Conservation (phyloP, 345 rosid species). For the Angophora floribunda region DNA sequence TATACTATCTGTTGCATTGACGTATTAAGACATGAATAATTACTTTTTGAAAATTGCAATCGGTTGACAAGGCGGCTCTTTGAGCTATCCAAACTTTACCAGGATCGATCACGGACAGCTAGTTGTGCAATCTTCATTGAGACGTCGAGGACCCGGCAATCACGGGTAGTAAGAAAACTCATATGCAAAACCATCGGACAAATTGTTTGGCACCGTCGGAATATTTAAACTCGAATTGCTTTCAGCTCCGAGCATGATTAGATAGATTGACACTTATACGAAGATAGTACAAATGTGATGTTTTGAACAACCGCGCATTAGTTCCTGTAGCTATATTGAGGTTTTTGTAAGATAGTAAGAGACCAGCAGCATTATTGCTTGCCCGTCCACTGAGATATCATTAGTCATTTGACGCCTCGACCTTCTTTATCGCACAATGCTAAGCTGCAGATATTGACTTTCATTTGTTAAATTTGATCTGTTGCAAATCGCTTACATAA, state of each 20-base stretch:
- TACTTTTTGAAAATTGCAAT: not conserved
- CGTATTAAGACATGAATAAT: not conserved
- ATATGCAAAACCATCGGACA: not conserved
- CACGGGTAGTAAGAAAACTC: not conserved
- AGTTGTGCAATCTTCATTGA: not conserved
- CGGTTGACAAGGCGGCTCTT: not conserved
- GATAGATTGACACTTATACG: not conserved
- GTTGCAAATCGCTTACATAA: not conserved
- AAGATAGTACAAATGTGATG: not conserved
- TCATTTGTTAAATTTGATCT: not conserved
- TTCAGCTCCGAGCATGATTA: not conserved
- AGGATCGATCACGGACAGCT: not conserved
- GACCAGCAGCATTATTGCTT: not conserved
- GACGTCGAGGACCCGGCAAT: not conserved
- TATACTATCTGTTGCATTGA: not conserved
- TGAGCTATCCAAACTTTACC: not conserved
- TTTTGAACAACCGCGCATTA: not conserved
- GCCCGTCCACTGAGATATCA: not conserved
- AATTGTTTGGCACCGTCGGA: not conserved
- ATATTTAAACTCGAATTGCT: not conserved
- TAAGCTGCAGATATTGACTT: not conserved
- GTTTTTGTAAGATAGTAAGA: not conserved
- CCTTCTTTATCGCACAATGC: not conserved
- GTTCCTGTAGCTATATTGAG: not conserved
- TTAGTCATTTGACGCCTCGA: not conserved